Evolutionary conservation across 306 rosid species (phyloP).

Genomic region (Oemleria cerasiformis): DNA sequence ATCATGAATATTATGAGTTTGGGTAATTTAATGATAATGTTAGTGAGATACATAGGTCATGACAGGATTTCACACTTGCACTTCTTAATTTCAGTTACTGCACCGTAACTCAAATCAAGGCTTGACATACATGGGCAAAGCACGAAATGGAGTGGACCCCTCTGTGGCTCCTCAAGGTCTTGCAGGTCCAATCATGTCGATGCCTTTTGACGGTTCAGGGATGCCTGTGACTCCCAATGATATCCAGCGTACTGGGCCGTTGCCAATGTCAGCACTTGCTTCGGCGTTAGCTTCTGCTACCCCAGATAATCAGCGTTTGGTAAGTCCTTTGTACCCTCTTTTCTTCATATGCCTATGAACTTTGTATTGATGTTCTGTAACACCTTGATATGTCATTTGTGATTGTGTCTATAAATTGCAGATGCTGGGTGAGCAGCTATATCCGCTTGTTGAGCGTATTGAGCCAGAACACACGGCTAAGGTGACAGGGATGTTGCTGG

Average conservation of each 20-base stretch:
- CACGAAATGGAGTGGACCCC: constrained; percentile 55
- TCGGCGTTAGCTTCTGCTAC: constrained; percentile 82
- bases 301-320: constrained; percentile 70
- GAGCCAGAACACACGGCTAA: constrained; percentile 57
- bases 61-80: background rate
- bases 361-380: background rate
- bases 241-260: constrained; percentile 39
- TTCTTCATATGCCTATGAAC: background rate
- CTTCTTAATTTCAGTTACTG: constrained; percentile 35
- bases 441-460: constrained; percentile 75
- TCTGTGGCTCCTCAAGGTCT: constrained; percentile 50
- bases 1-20: background rate
- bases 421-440: constrained; percentile 87
- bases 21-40: background rate
- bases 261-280: constrained; percentile 61
- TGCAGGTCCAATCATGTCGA: constrained; percentile 50
- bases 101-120: constrained; percentile 70
- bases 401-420: constrained; percentile 28
- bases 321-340: constrained; percentile 21
- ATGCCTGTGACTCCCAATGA: constrained; percentile 41
- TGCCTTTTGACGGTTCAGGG: constrained; percentile 54
- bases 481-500: constrained; percentile 91
- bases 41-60: background rate
- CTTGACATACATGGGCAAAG: constrained; percentile 52
- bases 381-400: background rate